phyloP scores from a whole-genome alignment of 441 rosid genomes.

The Syzygium syzygioides region DNA sequence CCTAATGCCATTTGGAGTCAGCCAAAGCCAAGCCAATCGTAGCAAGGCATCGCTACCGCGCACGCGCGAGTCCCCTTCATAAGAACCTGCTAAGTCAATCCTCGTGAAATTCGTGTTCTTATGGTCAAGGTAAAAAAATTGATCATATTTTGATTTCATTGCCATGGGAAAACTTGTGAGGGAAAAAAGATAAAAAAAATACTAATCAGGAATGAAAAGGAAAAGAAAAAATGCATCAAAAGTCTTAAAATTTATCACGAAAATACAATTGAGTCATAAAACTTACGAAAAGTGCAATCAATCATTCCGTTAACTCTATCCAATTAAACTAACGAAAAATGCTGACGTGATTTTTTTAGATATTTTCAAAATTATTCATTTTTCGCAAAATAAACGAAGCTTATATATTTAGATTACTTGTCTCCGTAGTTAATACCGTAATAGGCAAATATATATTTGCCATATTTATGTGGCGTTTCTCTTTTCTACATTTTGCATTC shows the following conservation, averaged over 20 bases:
- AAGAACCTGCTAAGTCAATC: background rate
- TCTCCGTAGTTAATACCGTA: no score
- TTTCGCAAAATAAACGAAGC: no score
- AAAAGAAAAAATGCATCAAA: no score
- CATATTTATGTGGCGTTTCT: background rate
- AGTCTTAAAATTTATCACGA: no score
- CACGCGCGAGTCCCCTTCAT: background rate
- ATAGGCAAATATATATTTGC: background rate
- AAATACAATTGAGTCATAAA: no score
- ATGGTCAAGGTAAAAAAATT: background rate
- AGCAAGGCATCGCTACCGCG: background rate
- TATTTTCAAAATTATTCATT: no score
- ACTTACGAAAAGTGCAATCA: no score
- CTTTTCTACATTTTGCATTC: background rate
- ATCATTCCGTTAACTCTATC: no score
- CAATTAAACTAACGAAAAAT: no score
- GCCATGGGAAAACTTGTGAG: background rate
- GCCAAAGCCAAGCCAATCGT: background rate
- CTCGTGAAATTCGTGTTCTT: rapidly evolving
- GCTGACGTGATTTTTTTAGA: no score
- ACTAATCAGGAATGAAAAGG: background rate
- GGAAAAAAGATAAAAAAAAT: background rate
- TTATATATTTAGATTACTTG: background rate
- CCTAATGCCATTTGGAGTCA: background rate
- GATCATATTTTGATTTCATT: background rate